phyloP scores from a whole-genome alignment of 192 early-diverging fungal species.

The Physocladia obscura region DNA sequence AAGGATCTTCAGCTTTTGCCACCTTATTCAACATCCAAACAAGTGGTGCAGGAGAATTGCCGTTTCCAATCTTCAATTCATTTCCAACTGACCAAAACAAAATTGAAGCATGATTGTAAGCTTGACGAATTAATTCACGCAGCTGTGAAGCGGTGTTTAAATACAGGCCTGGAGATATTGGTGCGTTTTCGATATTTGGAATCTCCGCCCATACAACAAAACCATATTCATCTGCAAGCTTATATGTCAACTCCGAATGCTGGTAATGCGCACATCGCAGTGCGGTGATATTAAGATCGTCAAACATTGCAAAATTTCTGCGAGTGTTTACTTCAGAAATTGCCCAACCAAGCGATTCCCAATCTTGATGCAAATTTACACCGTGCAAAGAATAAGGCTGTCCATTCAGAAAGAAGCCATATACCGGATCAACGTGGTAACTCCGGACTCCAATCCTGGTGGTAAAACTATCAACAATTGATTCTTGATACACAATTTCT shows the following conservation, averaged over 20 bases:
- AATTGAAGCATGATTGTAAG: slow-evolving; percentile 16
- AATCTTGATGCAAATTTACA: slow-evolving; percentile 24
- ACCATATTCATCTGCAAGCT: slow-evolving; percentile 13
- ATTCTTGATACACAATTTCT: not conserved
- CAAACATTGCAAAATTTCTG: slow-evolving; percentile 2
- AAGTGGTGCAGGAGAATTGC: not conserved
- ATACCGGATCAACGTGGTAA: not conserved
- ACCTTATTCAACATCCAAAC: not conserved
- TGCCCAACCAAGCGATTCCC: slow-evolving; percentile 12
- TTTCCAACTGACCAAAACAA: slow-evolving; percentile 14
- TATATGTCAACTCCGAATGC: slow-evolving; percentile 14
- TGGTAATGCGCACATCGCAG: slow-evolving; percentile 22
- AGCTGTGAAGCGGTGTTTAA: slow-evolving; percentile 9
- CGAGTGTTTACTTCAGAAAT: not conserved
- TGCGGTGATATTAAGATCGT: slow-evolving; percentile 16
- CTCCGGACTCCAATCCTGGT: slow-evolving; percentile 13
- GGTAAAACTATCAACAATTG: not conserved
- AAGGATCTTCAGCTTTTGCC: slow-evolving; percentile 18
- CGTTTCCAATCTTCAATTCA: not conserved
- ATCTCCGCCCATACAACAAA: slow-evolving; percentile 27
- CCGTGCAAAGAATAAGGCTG: slow-evolving; percentile 5
- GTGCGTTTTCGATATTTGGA: slow-evolving; percentile 12
- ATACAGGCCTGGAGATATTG: not conserved
- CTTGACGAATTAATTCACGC: slow-evolving; percentile 13
- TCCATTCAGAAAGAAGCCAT: slow-evolving; percentile 18